These are phyloP conservation scores for Verticillium klebahnii DNA, from an alignment of 2,329 filamentous ascomycete genomes.

Conservation along the genomic window DNA sequence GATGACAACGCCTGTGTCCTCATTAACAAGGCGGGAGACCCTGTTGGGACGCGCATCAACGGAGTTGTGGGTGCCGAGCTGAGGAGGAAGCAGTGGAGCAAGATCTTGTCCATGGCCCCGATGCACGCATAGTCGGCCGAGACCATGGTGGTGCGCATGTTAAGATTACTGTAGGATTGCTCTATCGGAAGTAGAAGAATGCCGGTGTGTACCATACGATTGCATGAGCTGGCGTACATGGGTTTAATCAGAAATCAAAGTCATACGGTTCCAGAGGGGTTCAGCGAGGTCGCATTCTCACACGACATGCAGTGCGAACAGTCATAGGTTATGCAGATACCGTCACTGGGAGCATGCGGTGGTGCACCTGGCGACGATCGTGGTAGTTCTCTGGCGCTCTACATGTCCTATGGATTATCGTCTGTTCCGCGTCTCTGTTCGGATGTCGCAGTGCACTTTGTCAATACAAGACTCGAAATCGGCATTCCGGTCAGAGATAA, in stretches of 20 bases:
- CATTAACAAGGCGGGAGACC: slow-evolving; percentile 94
- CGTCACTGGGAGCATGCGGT: too few relatives aligned
- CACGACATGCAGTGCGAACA: too few relatives aligned
- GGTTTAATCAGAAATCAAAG: slow-evolving; percentile 8
- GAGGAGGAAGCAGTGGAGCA: slow-evolving; percentile 92
- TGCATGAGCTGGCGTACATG: slow-evolving; percentile 9
- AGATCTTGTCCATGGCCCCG: slow-evolving; percentile 93
- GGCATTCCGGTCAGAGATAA: too few relatives aligned
- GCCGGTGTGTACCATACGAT: slow-evolving; percentile 7
- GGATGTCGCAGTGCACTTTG: too few relatives aligned
- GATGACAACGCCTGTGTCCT: slow-evolving; percentile 98
- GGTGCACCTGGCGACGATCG: too few relatives aligned
- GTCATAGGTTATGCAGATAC: too few relatives aligned
- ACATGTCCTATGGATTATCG: too few relatives aligned
- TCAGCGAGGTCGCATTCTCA: too few relatives aligned
- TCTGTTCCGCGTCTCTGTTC: too few relatives aligned
- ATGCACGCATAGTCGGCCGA: slow-evolving; percentile 46
- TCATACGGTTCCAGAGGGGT: background rate
- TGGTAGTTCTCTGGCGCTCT: too few relatives aligned
- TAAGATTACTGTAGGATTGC: slow-evolving; percentile 2
- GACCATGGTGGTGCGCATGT: background rate
- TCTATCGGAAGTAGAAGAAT: background rate
- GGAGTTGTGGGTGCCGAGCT: slow-evolving; percentile 88
- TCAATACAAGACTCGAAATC: too few relatives aligned
- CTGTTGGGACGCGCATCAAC: slow-evolving; percentile 87